phyloP scores from a whole-genome alignment of 2,329 filamentous ascomycete genomes.

The Parastagonospora avenae region DNA sequence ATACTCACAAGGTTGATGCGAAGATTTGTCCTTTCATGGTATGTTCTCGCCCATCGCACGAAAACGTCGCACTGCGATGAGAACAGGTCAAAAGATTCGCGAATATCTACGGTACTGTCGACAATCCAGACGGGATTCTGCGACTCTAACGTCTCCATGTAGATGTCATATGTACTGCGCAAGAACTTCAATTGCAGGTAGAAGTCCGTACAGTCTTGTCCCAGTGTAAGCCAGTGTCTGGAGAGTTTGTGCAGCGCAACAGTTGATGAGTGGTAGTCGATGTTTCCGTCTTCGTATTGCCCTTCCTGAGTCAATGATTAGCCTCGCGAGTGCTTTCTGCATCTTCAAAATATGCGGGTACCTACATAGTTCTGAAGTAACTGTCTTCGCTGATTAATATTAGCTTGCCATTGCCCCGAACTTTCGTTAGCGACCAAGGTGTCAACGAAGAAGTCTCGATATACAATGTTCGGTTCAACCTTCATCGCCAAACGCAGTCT shows the following conservation, averaged over 20 bases:
- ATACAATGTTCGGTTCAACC: slow-evolving; percentile 5
- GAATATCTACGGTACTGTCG: no score
- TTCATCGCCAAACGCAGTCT: slow-evolving; percentile 12
- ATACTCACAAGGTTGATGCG: slow-evolving; percentile 28
- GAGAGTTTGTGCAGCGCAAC: slow-evolving; percentile 19
- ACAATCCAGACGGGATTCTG: no score
- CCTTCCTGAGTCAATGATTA: no score
- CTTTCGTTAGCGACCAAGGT: slow-evolving; percentile 23
- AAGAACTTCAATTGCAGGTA: slow-evolving; percentile 23
- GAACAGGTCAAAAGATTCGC: slow-evolving; percentile 14
- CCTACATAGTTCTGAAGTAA: slow-evolving; percentile 19
- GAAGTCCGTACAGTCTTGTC: slow-evolving; percentile 24
- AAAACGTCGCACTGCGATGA: slow-evolving; percentile 24
- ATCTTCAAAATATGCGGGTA: no score
- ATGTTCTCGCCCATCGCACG: slow-evolving; percentile 21
- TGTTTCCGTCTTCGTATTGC: no score
- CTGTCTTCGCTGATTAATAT: slow-evolving; percentile 19
- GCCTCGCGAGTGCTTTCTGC: no score
- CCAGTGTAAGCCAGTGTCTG: slow-evolving; percentile 25
- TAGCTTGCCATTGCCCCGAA: slow-evolving; percentile 23
- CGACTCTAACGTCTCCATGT: no score
- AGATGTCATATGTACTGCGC: slow-evolving; percentile 9
- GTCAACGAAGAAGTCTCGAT: slow-evolving; percentile 28
- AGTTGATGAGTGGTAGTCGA: no score
- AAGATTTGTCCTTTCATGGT: slow-evolving; percentile 25